Evolutionary conservation across 371 early-diverging fungal genomes (phyloP), one percentile per base, ranked within the genome.

Genomic region (Paraphysoderma sedebokerense): DNA sequence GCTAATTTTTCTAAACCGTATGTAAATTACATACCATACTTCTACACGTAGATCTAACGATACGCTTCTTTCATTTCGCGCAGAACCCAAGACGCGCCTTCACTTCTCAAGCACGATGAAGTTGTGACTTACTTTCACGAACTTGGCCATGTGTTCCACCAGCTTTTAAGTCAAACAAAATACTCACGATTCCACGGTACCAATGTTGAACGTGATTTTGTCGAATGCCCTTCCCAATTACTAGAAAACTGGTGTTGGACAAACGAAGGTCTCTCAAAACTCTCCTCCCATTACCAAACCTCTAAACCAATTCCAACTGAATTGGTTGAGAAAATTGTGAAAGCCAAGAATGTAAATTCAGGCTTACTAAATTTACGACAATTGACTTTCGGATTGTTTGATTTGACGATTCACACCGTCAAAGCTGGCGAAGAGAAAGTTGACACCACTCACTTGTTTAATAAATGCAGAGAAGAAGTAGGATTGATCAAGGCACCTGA

Each of bases 151-250:
- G 83, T 82, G 5, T 75, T 87, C 76, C 89, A 89, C 57, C 66
- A 77, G 47, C 67, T 85, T 28, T 82, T 81, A 65, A 73, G 79
- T 24, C 56, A 67, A 20, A 83, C 82, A 30, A 73, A 75, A 51
- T 78, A 65, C 59, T 62, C 73, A 6, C 58, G 78, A 20, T 79
- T 85, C 70, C 83, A 84, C 33, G 87, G 86, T 44, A 79, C 81
- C 4, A 58, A 63, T 50, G 82, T 82, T 44, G 81, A 87, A 59
- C 48, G 77, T 50, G 91, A 90, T 55, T 90, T 90, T 60, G 81
- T 89, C n/a, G 91, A 90, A 67, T 82, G 83, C 7, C 91, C 89
- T 22, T 82, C 84, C 24, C 87, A 87, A 62, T 77, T 82, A 81
- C 60, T 81, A 19, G 79, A 81, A 61, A 45, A 61, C 45, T 89